Evolutionary conservation across 2,329 filamentous ascomycete species (phyloP), one percentile per base, ranked within the genome.

Genomic region (Ceratocystiopsis minuta): DNA sequence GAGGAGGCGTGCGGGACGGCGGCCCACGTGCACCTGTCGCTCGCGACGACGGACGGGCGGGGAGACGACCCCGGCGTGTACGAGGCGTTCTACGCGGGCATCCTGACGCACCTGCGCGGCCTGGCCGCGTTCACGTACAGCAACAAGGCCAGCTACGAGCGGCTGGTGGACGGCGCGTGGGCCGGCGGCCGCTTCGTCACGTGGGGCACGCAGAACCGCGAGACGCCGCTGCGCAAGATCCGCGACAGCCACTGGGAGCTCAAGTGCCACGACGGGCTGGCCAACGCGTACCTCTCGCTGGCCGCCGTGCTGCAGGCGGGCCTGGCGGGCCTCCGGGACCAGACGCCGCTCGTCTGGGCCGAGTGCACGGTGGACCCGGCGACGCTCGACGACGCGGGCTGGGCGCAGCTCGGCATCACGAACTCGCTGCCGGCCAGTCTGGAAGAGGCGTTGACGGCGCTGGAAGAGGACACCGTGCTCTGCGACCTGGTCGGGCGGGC

Each of bases 171-270:
- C 41, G 70, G 81, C n/a, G 64, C 63, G 45, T 90, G 82, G 83
- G 71, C 80, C 0, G 81, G 81, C n/a, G 81, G 81, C 0, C 71
- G 75, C 9, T 87, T 78, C 76, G 70, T 87, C 0, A 63, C 78
- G 0, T 92, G 82, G 83, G 84, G 84, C 13, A 80, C 75, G 5
- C 77, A 90, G 58, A 90, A 90, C 56, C 74, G 80, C 16, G 81
- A 88, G 60, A 66, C 74, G 5, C 78, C 83, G 0, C 62, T 92
- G 11, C 70, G 83, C 13, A 77, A 79, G 54, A 69, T 85, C 38
- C 61, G 63, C 3, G 61, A 57, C 3, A 75, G 72, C 16, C 78
- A 84, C 52, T 92, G 82, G 79, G 84, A 92, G 58, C 51, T 92
- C 17, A 79, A 84, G 53, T 74, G 70, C 42, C 53, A 88, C n/a